Base-by-base conservation (phyloP, 2,329 filamentous ascomycete species). In the Sporothrix globosa region DNA sequence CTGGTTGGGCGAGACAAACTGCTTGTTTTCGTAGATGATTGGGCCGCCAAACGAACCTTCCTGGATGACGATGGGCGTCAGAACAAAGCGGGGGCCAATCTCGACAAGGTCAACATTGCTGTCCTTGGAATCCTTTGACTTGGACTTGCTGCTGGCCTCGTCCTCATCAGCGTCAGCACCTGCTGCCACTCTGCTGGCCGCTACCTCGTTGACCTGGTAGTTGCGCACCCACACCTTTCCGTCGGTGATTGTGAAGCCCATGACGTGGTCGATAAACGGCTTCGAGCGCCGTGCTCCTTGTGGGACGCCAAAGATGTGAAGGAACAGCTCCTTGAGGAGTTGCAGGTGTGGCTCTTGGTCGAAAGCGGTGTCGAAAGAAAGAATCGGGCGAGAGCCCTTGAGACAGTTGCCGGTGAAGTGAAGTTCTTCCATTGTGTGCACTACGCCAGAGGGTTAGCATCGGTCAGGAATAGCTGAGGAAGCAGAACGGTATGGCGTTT, bases 401-500 rank as follows among this genome's bases (percentile, higher is more conserved):
- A 98, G 84, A 79, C 94, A 97, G 84, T 99, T 99, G 69, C 96
- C 96, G 19, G 93, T 94, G 80, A 99, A 98, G 78, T 97, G 92
- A 48, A 99, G 85, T 80, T 99, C 96, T 77, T 95, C 93, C 92
- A 96, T 97, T 11, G 95, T 97, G 82, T 97, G 94, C 77, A 97
- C 86, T 92, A 75, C 17, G 10, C 4, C 27, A 5, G 9, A 41
- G 19, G 19, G 58, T 46, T 41, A 56, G 41, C 14, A 27, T 14
- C 11, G 10, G 13, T 41, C 19, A 10, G 24, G 9, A 50, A 13
- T 30, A 27, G 27, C 1, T 9, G 17, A 1, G n/a, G 34, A 17
- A 27, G 3, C 5, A 13, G 24, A 11, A 54, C 24, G 14, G 7
- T 9, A n/a, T 14, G 11, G 4, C 41, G 41, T 50, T n/a, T 5